phyloP scores from a whole-genome alignment of 164 flowering plant genomes.

The Akebia trifoliata region DNA sequence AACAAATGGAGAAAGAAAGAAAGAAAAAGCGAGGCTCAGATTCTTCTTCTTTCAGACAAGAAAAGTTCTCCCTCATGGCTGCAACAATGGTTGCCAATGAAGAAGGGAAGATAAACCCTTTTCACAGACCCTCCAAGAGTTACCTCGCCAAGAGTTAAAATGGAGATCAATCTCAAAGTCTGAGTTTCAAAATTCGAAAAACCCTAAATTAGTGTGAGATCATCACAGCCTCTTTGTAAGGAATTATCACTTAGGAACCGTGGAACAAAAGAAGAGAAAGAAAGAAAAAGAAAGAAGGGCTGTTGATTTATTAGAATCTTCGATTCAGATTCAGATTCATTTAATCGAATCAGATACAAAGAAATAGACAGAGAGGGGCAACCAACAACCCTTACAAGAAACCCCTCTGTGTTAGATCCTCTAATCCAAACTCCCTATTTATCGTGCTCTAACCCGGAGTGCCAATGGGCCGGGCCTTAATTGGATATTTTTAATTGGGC shows the following conservation, averaged over 20 bases:
- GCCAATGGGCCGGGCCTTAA: too few relatives aligned
- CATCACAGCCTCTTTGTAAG: slow-evolving; percentile 8
- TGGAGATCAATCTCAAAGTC: not conserved
- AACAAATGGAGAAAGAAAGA: not conserved
- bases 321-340: not conserved
- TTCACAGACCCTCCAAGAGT: slow-evolving; percentile 8
- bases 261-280: not conserved
- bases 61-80: not conserved
- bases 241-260: not conserved
- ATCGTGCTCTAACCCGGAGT: too few relatives aligned
- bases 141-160: not conserved
- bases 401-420: too few relatives aligned
- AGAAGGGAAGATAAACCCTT: not conserved
- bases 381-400: slow-evolving; percentile 2
- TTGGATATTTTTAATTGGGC: too few relatives aligned
- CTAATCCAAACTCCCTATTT: too few relatives aligned
- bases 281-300: not conserved
- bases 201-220: not conserved
- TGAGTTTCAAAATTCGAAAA: not conserved
- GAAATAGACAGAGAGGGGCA: slow-evolving; percentile 1
- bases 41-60: not conserved
- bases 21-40: not conserved
- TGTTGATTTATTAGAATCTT: not conserved
- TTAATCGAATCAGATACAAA: not conserved
- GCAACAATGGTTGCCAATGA: slow-evolving; percentile 4